These are phyloP conservation scores for Aspergillus novofumigatus DNA, from an alignment of 2,329 filamentous ascomycete species.

Conservation along the genomic window DNA sequence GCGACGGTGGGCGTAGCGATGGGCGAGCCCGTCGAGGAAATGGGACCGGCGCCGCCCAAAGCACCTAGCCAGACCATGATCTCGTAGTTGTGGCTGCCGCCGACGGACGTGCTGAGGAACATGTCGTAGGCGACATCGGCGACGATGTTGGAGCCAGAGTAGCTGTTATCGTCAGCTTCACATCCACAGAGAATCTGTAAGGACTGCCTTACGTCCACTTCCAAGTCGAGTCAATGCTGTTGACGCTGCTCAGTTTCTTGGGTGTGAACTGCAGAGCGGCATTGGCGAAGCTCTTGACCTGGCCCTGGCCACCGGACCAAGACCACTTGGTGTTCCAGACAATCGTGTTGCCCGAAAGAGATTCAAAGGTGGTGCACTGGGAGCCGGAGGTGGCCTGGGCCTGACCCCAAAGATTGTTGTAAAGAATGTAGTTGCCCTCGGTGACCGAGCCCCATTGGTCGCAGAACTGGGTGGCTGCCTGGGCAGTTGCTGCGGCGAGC, in stretches of 20 bases:
- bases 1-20: conserved; percentile 53
- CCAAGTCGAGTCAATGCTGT: conserved; percentile 44
- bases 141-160: conserved; percentile 48
- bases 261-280: conserved; percentile 37
- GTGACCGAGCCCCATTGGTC: conserved; percentile 37
- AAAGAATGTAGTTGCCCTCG: conserved; percentile 46
- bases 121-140: conserved; percentile 61
- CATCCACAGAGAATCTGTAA: not conserved
- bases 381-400: conserved; percentile 32
- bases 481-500: conserved; percentile 24
- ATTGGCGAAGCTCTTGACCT: conserved; percentile 48
- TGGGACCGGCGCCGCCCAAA: conserved; percentile 55
- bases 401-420: conserved; percentile 52
- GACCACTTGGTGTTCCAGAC: conserved; percentile 45
- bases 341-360: conserved; percentile 31
- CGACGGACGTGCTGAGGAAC: conserved; percentile 51
- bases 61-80: conserved; percentile 64
- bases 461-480: conserved; percentile 33
- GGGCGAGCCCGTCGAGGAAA: conserved; percentile 46
- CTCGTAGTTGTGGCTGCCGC: conserved; percentile 52
- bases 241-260: conserved; percentile 32
- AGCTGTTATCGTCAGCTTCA: conserved; percentile 27
- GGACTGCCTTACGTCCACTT: conserved; percentile 36
- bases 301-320: conserved; percentile 38
- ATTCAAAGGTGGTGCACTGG: conserved; percentile 44